These are phyloP conservation scores for Auriscalpium orientale DNA, from an alignment of 768 basidiomycete genomes.

Conservation along the genomic window DNA sequence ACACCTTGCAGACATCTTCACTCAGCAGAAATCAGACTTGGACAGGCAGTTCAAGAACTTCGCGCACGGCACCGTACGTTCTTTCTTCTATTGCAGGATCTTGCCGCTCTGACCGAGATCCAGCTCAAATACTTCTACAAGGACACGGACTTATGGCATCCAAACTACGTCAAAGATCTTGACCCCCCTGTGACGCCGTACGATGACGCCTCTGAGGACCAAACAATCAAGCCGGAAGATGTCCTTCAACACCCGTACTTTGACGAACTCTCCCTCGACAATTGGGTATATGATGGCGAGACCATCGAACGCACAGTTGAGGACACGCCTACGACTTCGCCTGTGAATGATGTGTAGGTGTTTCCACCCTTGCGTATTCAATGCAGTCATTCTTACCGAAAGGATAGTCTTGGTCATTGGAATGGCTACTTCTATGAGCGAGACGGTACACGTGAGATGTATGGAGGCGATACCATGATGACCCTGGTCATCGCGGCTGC, in stretches of 20 bases:
- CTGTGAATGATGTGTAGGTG: slow-evolving; percentile 6
- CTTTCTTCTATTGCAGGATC: neutral
- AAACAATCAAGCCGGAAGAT: neutral
- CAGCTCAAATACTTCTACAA: slow-evolving; percentile 4
- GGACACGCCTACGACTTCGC: neutral
- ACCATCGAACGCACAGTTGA: slow-evolving; percentile 1
- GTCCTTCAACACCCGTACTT: neutral
- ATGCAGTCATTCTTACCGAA: neutral
- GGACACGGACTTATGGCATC: neutral
- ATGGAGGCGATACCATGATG: neutral
- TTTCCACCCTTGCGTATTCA: neutral
- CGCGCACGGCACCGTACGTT: slow-evolving; percentile 15
- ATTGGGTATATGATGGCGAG: slow-evolving; percentile 7
- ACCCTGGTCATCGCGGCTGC: neutral
- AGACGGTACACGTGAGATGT: neutral
- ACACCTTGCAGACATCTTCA: slow-evolving; percentile 10
- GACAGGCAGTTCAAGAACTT: slow-evolving; percentile 17
- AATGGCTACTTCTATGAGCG: slow-evolving; percentile 5
- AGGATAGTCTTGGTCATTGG: slow-evolving; percentile 8
- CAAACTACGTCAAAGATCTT: neutral
- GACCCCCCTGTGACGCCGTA: neutral
- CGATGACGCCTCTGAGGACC: slow-evolving; percentile 2
- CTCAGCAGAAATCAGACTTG: slow-evolving; percentile 13
- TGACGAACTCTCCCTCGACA: slow-evolving; percentile 1
- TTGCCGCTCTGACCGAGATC: neutral